These are phyloP conservation scores for Carpinus fangiana DNA, from an alignment of 306 rosid species.

Conservation along the genomic window DNA sequence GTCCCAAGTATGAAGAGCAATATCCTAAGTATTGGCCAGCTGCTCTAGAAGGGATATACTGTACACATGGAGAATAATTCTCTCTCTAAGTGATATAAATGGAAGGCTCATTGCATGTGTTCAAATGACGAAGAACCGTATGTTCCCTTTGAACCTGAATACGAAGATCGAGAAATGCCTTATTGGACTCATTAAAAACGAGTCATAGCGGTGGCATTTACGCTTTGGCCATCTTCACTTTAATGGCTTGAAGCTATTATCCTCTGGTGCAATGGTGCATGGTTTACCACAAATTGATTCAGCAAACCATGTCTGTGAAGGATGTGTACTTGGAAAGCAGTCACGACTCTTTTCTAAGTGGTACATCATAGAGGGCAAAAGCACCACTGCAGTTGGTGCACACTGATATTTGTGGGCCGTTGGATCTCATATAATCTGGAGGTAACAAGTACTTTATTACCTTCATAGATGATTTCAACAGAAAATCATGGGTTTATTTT, in stretches of 20 bases:
- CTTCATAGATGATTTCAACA: no score
- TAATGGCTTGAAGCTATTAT: not conserved
- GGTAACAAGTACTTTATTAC: no score
- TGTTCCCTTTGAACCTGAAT: conserved; percentile 1
- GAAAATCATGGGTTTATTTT: no score
- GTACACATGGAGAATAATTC: not conserved
- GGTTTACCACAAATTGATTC: not conserved
- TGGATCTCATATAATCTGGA: no score
- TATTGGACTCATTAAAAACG: no score
- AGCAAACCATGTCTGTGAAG: no score
- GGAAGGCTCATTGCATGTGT: not conserved
- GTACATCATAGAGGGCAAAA: no score
- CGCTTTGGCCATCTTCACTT: conserved; percentile 6
- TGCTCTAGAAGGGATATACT: not conserved
- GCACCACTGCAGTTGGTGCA: no score
- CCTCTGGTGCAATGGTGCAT: not conserved
- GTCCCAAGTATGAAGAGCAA: conserved; percentile 3
- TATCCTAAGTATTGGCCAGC: not conserved
- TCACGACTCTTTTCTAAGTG: no score
- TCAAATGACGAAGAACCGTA: not conserved
- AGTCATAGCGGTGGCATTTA: not conserved
- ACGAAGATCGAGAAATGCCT: not conserved
- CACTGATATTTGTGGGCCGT: no score
- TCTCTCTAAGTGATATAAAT: not conserved
- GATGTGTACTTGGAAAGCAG: no score